Evolutionary conservation across 78 protist species (phyloP).

Genomic region (Cavenderia fasciculata): DNA sequence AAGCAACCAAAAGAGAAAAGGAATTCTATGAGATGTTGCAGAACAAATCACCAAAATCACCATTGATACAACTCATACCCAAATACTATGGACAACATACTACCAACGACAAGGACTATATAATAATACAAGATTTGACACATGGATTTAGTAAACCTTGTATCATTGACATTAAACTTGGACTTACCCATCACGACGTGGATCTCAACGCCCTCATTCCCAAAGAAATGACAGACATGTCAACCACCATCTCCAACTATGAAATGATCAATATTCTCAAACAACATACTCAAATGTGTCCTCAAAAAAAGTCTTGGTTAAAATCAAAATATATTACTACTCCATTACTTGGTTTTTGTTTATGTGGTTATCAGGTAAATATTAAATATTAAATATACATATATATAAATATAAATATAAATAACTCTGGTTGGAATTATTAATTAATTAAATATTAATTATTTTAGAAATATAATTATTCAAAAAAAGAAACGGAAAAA

Average conservation of each 20-base stretch:
- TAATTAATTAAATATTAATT: no score
- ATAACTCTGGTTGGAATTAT: no score
- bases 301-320: slow-evolving; percentile 3
- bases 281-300: neutral
- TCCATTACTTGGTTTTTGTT: slow-evolving; percentile 57
- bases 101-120: neutral
- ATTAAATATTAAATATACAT: no score
- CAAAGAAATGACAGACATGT: neutral
- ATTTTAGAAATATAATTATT: slow-evolving; percentile 5
- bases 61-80: slow-evolving; percentile 21
- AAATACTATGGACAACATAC: neutral
- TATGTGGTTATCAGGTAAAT: slow-evolving; percentile 49
- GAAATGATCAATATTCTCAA: neutral
- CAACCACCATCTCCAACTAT: neutral
- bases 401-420: no score
- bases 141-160: slow-evolving; percentile 39
- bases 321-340: slow-evolving; percentile 55
- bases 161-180: slow-evolving; percentile 60
- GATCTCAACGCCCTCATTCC: slow-evolving; percentile 9
- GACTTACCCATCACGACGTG: slow-evolving; percentile 54
- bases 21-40: slow-evolving; percentile 29
- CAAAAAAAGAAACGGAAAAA: slow-evolving; percentile 5
- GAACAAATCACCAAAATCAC: neutral
- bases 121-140: slow-evolving; percentile 50
- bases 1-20: slow-evolving; percentile 9